Evolutionary conservation across 202 grass and related monocot species (phyloP), one percentile per base, ranked within the genome.

Genomic region (Hordeum pubiflorum): DNA sequence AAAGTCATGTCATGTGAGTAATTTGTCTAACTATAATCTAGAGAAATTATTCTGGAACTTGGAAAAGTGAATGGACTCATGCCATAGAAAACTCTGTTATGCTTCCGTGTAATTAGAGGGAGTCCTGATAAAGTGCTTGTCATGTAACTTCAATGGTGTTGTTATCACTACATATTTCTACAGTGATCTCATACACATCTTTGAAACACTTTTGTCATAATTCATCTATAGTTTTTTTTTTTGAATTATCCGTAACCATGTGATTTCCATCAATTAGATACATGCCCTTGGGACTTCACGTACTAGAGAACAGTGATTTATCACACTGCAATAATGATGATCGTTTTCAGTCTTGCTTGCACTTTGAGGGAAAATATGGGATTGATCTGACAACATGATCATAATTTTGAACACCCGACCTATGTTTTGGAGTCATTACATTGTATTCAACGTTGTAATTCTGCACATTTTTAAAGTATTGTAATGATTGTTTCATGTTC

Each of bases 1-100:
- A 21, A 84, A 50, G 24, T 61, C 54, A 24, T 44, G 40, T 39
- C 27, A 4, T 69, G 38, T 54, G 6, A 27, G 31, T 32, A 37
- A 39, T 83, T 57, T 68, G 72, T 22, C 71, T 63, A 65, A 64
- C 33, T 75, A 75, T 63, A 20, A 38, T 54, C 18, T 52, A 26
- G 41, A 27, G n/a, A 4, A 14, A 18, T 2, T 10, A 36, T 38
- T 63, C 62, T 63, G 12, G 41, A 69, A 57, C 13, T 65, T 65
- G 11, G 23, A 23, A 12, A 63, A 79, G 63, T 55, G 24, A 68
- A 57, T 6, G 29, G n/a, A 74, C 32, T 82, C 58, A 55, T 63
- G 29, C 12, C 20, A 43, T 70, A 69, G 11, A 76, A 67, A 36
- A 10, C 59, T 62, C 1, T 75, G 44, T 2, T 48, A 66, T 65